Evolutionary conservation across 2,329 filamentous ascomycete species (phyloP).

Genomic region (Fusarium sp.): DNA sequence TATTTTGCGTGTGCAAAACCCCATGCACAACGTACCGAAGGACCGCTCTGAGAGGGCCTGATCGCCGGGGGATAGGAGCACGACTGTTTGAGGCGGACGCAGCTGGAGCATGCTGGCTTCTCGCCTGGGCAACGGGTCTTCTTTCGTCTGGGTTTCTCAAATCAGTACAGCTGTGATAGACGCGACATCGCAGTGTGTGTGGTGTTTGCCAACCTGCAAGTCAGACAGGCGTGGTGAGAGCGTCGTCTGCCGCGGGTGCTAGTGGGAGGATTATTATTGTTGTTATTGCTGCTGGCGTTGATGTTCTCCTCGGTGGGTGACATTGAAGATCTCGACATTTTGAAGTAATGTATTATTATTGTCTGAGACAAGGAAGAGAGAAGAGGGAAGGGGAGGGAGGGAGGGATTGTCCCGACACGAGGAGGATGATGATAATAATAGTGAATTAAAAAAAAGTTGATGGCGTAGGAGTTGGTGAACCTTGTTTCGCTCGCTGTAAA

Average conservation of each 20-base stretch:
- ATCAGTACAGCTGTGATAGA: neutral
- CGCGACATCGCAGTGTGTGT: neutral
- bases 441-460: neutral
- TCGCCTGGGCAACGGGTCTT: conserved; percentile 63
- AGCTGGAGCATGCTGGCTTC: conserved; percentile 61
- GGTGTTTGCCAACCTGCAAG: conserved; percentile 53
- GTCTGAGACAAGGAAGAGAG: neutral
- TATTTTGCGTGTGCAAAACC: neutral
- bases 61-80: conserved; percentile 55
- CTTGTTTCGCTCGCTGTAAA: conserved; percentile 13
- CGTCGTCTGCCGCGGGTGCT: conserved; percentile 48
- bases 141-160: conserved; percentile 49
- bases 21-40: conserved; percentile 51
- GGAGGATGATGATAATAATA: neutral
- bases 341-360: neutral
- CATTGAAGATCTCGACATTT: conserved; percentile 40
- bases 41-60: conserved; percentile 51
- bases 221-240: conserved; percentile 55
- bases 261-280: conserved; percentile 12
- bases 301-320: conserved; percentile 46
- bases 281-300: neutral
- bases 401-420: neutral
- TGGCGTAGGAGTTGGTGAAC: neutral
- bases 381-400: neutral
- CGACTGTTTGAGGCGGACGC: conserved; percentile 57